Evolutionary conservation across 139 green algal genomes (phyloP).

Genomic region (Trebouxia sp.): DNA sequence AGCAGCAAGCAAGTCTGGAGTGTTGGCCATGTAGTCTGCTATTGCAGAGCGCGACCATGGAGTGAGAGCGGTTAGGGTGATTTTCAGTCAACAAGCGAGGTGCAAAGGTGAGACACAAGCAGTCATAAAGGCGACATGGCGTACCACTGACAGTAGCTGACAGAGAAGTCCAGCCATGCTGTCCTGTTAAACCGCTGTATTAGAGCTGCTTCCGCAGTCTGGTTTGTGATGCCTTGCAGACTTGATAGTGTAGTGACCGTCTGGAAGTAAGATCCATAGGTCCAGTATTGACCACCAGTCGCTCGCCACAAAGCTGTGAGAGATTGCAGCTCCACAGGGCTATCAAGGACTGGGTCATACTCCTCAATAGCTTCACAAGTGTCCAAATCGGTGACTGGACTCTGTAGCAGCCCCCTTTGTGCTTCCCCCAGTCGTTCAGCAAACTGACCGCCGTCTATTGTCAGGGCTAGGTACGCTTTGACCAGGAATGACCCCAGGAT

Average conservation of each 20-base stretch:
- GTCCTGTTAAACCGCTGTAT: background rate
- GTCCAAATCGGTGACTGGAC: background rate
- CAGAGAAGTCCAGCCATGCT: background rate
- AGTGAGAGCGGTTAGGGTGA: too few species aligned
- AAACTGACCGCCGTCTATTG: background rate
- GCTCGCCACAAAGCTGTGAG: background rate
- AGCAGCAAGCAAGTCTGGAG: too few species aligned
- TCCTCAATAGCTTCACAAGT: background rate
- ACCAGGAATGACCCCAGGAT: slow-evolving; percentile 10
- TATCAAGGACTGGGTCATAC: slow-evolving; percentile 3
- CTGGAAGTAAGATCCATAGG: background rate
- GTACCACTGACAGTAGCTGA: slow-evolving; percentile 28
- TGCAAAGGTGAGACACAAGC: background rate
- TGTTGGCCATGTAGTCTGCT: too few species aligned
- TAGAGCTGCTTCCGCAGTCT: background rate
- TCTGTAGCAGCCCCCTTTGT: background rate
- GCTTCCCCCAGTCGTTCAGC: background rate
- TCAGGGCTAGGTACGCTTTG: background rate
- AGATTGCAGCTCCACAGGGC: slow-evolving; percentile 7
- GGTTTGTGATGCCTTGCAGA: background rate
- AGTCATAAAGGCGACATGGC: background rate
- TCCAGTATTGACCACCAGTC: background rate
- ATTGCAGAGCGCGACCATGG: too few species aligned
- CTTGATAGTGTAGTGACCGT: background rate
- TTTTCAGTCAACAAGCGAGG: too few species aligned